Base-by-base conservation (phyloP, 164 flowering plant species). In the Annona squamosa region DNA sequence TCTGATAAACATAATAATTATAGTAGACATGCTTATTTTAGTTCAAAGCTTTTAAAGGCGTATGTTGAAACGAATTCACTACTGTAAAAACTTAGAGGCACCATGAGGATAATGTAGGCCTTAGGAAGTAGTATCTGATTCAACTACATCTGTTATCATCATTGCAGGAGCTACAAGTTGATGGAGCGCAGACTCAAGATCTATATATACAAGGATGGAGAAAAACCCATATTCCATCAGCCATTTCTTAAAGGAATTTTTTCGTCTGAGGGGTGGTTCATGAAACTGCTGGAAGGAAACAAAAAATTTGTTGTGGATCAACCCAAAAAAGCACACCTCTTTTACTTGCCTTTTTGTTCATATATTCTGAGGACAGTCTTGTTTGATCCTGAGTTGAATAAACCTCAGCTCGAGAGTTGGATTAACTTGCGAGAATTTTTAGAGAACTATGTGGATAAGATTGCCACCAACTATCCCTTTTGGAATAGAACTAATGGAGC, bases 401-500 rank as follows among this genome's bases (percentile, higher is more conserved):
- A 41, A 63, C 74, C 69, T 19, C 41, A 48, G n/a, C 47, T 52
- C 19, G 69, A 46, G 12, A 65, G 57, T 46, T 3, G 65, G 59
- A 12, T 3, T 7, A 63, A 63, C 18, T 46, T 72, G 26, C 10
- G 19, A n/a, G 62, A 19, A 47, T 65, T 16, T 43, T 19, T 72
- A 3, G 65, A 72, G 46, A 4, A 48, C n/a, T 72, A 72, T 10
- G 69, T 72, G 13, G 74, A 65, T 47, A 64, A 48, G 61, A 75
- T 80, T 63, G 67, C 78, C 7, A 68, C 63, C 48, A 82, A 78
- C 48, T 79, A 82, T 70, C 77, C 61, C 68, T 82, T 79, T 74
- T 84, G 82, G 82, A 84, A 81, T 59, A 74, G 79, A 77, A 79
- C 78, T 5, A 63, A 61, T 46, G 86, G 86, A 64, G 72, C 81